These are phyloP conservation scores for Chaetomium sp. DNA, from an alignment of 2,329 filamentous ascomycete genomes.

Conservation along the genomic window DNA sequence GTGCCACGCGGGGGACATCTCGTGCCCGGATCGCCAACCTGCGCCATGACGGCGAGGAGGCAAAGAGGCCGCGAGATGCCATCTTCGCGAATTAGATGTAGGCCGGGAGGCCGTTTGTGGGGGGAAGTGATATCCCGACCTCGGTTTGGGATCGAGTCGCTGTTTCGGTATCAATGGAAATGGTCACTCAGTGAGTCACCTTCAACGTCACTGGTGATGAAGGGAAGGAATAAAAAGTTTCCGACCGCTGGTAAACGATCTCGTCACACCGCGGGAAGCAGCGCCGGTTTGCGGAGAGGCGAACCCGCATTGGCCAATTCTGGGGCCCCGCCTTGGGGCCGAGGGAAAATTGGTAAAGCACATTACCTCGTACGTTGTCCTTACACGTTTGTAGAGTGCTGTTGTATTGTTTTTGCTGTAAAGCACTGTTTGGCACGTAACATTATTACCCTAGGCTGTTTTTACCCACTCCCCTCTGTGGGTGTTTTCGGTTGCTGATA, in stretches of 20 bases:
- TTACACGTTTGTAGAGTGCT: no score
- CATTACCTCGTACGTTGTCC: no score
- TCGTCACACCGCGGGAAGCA: conserved; percentile 22
- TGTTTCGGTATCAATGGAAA: not conserved
- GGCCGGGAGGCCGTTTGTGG: conserved; percentile 25
- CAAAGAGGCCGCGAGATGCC: conserved; percentile 50
- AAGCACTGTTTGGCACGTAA: no score
- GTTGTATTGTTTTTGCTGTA: no score
- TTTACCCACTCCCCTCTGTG: no score
- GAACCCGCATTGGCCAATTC: conserved; percentile 4
- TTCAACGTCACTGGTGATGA: conserved; percentile 1
- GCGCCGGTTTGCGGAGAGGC: conserved; percentile 20
- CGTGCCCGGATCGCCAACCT: conserved; percentile 34
- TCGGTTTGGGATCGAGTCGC: not conserved
- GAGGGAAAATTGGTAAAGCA: no score
- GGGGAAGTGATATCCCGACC: conserved; percentile 1
- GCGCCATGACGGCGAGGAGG: conserved; percentile 44
- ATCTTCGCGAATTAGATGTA: conserved; percentile 38
- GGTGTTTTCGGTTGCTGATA: not conserved
- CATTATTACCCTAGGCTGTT: no score
- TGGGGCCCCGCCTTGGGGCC: no score
- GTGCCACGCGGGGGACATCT: conserved; percentile 32
- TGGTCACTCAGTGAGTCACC: conserved; percentile 27
- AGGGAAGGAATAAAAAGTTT: conserved; percentile 25
- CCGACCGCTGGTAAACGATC: conserved; percentile 19